Percentiles rank a stretch among this genome's conserved stretches.
These are phyloP conservation scores for Phylloporus sp. DNA, from an alignment of 768 basidiomycete genomes.

Conservation along the genomic window DNA sequence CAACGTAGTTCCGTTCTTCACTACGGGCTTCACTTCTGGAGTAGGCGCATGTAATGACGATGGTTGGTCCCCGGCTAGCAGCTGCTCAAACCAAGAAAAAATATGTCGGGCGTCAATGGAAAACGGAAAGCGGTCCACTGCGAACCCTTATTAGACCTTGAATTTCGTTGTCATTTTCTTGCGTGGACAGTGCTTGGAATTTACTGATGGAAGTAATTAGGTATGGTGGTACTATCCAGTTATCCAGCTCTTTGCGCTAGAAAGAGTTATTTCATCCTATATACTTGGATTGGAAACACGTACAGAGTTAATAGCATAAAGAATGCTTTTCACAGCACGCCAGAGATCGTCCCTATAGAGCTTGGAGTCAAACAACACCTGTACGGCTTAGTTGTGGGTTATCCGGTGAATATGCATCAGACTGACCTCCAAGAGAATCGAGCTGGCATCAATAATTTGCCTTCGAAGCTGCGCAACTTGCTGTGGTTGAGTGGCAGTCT, in stretches of 20 bases:
- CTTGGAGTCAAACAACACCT: constrained; percentile 25
- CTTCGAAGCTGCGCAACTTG: constrained; percentile 36
- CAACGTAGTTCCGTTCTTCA: constrained; percentile 11
- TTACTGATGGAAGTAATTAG: constrained; percentile 35
- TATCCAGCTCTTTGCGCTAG: constrained; percentile 41
- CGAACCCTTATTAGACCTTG: constrained; percentile 55
- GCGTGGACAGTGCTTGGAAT: constrained; percentile 26
- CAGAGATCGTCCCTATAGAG: constrained; percentile 21
- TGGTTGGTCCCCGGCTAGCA: constrained; percentile 27
- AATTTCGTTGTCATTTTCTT: constrained; percentile 29
- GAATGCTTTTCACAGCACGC: constrained; percentile 21
- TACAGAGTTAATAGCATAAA: constrained; percentile 23
- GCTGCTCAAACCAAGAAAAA: constrained; percentile 45
- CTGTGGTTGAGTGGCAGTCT: constrained; percentile 23
- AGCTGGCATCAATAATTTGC: constrained; percentile 49
- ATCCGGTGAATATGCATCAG: neutral
- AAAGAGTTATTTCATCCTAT: constrained; percentile 24
- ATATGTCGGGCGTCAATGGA: constrained; percentile 37
- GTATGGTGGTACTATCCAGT: constrained; percentile 42
- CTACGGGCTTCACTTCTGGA: constrained; percentile 8
- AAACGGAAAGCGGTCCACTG: constrained; percentile 40
- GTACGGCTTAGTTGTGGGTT: neutral
- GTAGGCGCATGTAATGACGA: constrained; percentile 14
- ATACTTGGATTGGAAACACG: constrained; percentile 10
- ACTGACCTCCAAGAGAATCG: constrained; percentile 45